phyloP scores from a whole-genome alignment of 2,329 filamentous ascomycete species.

The Apiospora sp. region DNA sequence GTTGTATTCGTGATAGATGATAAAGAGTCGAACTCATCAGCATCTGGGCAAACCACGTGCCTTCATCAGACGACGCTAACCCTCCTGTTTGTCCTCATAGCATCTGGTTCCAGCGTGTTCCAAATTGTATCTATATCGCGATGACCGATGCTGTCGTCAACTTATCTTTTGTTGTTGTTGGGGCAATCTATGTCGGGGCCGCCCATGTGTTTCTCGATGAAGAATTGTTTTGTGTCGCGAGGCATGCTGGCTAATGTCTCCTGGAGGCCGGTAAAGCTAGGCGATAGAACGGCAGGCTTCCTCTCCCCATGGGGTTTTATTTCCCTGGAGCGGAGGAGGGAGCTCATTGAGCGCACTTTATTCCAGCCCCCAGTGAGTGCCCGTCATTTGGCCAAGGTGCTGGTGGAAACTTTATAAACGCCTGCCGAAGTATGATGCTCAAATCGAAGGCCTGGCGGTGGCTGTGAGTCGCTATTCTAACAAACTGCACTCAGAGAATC shows the following conservation, averaged over 20 bases:
- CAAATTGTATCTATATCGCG: neutral
- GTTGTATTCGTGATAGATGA: neutral
- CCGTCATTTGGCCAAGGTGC: slow-evolving; percentile 4
- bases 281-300: neutral
- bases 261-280: slow-evolving; percentile 1
- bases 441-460: neutral
- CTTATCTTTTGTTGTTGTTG: neutral
- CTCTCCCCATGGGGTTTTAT: slow-evolving; percentile 3
- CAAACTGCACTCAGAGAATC: neutral
- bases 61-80: slow-evolving; percentile 1
- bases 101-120: neutral
- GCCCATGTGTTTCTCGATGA: neutral
- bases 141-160: neutral
- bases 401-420: slow-evolving; percentile 11
- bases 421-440: slow-evolving; percentile 8
- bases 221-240: neutral
- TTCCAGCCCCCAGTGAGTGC: neutral
- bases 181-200: neutral
- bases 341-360: slow-evolving; percentile 5
- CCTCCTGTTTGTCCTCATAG: neutral
- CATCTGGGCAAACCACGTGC: neutral
- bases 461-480: neutral
- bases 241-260: slow-evolving; percentile 1
- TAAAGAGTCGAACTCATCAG: slow-evolving; percentile 1
- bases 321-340: neutral